Evolutionary conservation across 495 filamentous ascomycete genomes (phyloP).

Genomic region (Geopyxis carbonaria): DNA sequence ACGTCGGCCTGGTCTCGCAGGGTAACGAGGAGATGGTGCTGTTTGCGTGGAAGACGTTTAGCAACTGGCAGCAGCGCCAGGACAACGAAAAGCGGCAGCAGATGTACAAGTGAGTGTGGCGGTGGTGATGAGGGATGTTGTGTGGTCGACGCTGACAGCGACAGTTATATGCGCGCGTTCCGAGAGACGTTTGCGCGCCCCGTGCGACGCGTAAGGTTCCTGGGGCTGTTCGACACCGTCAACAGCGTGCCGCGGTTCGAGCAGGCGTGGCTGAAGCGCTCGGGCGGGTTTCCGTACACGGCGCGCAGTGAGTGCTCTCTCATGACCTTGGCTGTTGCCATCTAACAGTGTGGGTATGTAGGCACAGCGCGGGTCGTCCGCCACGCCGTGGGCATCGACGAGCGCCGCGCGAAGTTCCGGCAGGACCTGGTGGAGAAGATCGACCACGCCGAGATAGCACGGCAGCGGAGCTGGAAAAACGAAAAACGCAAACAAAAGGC

Average conservation of each 20-base stretch:
- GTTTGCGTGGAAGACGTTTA: conserved; percentile 81
- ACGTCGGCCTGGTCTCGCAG: conserved; percentile 57
- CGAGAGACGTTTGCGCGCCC: conserved; percentile 72
- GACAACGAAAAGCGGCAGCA: conserved; percentile 39
- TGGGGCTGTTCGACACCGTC: conserved; percentile 59
- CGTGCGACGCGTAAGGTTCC: conserved; percentile 51
- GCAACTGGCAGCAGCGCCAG: conserved; percentile 60
- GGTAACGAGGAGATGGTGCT: conserved; percentile 78
- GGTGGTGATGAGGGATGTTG: not conserved
- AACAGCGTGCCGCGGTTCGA: conserved; percentile 74
- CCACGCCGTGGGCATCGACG: conserved; percentile 65
- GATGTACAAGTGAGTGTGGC: conserved; percentile 39
- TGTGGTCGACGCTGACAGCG: not conserved
- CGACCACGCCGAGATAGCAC: conserved; percentile 2
- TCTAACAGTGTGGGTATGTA: not conserved
- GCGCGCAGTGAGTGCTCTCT: conserved; percentile 37
- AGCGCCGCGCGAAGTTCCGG: conserved; percentile 51
- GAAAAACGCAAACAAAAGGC: conserved; percentile 2
- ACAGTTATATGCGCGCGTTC: conserved; percentile 52
- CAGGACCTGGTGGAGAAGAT: conserved; percentile 23
- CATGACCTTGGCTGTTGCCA: not conserved
- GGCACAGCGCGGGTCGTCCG: conserved; percentile 32
- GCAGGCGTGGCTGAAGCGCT: conserved; percentile 65
- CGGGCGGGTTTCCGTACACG: conserved; percentile 63
- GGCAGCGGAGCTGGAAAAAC: conserved; percentile 9